Percentiles rank a stretch among this genome's conserved stretches.
Conservation (phyloP, 2,329 filamentous ascomycete species). For the Balansia obtecta region DNA sequence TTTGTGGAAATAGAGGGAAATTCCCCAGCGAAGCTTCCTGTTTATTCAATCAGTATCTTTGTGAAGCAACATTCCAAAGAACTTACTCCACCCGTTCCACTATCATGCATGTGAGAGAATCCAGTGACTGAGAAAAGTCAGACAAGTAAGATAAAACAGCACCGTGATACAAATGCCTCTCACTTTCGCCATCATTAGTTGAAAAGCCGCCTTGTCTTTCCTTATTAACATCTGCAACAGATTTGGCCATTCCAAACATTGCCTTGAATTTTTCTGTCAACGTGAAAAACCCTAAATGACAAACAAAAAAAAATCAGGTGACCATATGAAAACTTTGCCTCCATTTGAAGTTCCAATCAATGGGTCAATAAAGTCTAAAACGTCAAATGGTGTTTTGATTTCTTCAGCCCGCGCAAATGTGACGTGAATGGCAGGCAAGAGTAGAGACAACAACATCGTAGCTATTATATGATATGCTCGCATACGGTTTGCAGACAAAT, state of each 20-base stretch:
- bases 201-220: constrained; percentile 16
- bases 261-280: constrained; percentile 6
- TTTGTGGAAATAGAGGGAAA: constrained; percentile 39
- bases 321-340: constrained; percentile 5
- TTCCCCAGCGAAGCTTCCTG: constrained; percentile 34
- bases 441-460: background rate
- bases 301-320: too few relatives aligned
- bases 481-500: too few relatives aligned
- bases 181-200: constrained; percentile 14
- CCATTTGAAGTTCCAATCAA: constrained; percentile 17
- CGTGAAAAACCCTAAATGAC: background rate
- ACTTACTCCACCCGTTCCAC: constrained; percentile 20
- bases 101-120: constrained; percentile 20
- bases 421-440: background rate
- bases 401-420: background rate
- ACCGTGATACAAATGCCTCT: background rate
- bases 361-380: constrained; percentile 14
- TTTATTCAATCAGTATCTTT: background rate
- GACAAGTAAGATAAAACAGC: background rate
- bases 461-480: background rate
- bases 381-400: constrained; percentile 5
- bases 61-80: background rate
- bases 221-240: constrained; percentile 15
- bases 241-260: constrained; percentile 19
- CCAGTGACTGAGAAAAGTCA: constrained; percentile 13